phyloP scores from a whole-genome alignment of 139 green algal species.

The Parachlorella kessleri region DNA sequence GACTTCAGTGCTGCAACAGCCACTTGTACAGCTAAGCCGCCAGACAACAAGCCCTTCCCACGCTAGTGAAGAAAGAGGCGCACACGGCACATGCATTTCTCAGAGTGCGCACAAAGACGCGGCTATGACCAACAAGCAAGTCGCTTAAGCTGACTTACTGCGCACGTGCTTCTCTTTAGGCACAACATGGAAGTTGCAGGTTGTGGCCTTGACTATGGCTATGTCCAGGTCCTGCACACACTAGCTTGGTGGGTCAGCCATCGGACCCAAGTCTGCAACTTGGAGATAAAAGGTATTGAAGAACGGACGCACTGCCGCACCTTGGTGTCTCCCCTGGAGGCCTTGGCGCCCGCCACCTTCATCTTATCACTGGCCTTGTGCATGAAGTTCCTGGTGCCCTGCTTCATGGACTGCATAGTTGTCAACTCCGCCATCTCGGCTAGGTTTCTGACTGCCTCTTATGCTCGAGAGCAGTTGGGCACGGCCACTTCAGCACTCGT shows the following conservation, averaged over 20 bases:
- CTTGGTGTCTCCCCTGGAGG: conserved; percentile 14
- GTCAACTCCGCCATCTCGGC: conserved; percentile 15
- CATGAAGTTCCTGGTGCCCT: background rate
- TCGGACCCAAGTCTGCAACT: background rate
- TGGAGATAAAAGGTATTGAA: background rate
- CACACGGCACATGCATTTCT: too few species aligned
- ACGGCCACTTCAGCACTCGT: too few species aligned
- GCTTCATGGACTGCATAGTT: conserved; percentile 10
- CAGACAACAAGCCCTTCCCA: too few species aligned
- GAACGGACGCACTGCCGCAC: background rate
- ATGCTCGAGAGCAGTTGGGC: too few species aligned
- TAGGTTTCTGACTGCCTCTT: too few species aligned
- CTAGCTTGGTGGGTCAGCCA: background rate
- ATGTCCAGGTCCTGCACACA: conserved; percentile 79
- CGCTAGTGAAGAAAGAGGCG: too few species aligned
- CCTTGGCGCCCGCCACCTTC: conserved; percentile 22
- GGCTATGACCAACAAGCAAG: too few species aligned
- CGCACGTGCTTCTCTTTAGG: conserved; percentile 97
- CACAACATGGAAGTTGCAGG: conserved; percentile 77
- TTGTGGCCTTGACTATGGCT: conserved; percentile 94
- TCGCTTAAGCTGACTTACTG: conserved; percentile 35
- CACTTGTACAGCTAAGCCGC: too few species aligned
- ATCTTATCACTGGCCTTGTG: conserved; percentile 5
- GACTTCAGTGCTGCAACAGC: conserved; percentile 35
- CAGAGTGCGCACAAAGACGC: too few species aligned